Base-by-base conservation (phyloP, 2,329 filamentous ascomycete species). In the Catunica adiposa region DNA sequence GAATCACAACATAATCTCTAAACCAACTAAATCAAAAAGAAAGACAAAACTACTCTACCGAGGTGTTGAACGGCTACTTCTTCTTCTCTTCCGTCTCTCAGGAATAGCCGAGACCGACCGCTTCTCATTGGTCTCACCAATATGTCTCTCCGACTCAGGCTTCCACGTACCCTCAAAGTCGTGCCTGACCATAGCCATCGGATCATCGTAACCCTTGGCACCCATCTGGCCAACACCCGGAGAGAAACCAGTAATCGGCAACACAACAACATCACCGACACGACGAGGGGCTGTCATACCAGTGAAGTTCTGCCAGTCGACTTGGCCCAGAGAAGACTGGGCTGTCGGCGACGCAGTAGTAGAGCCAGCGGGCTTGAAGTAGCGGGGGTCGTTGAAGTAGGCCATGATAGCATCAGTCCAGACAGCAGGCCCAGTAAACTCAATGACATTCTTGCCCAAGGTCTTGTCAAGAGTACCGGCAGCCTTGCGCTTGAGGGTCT, bases 131-230 rank as follows among this genome's bases (percentile, higher is more conserved):
- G 51, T 15, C 60, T 75, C 72, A 62, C 83, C 83, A 62, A 87
- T 84, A 62, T 86, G 81, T 60, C 83, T 76, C 64, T 84, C 78
- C 62, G 68, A 76, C 64, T 86, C 82, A 23, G 84, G 83, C 66
- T 88, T 88, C 83, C 83, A 88, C 2, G 82, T 83, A 94, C 90
- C 92, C 73, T 94, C 87, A 67, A 98, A 98, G 56, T 89, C 83
- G 70, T 98, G 92, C 71, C 92, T 89, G 59, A 98, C 92, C 73
- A 94, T 97, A 1, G 92, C 92, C 87, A 95, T 90, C 1, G 89
- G 88, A 66, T 97, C 84, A 62, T 96, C 88, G 44, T 82, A 77
- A 60, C 94, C 89, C 64, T 83, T 83, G 48, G 92, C 86, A 11
- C 86, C 86, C 89, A 96, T 97, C 66, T 95, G 89, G 62, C 82